phyloP scores from a whole-genome alignment of 495 filamentous ascomycete species.

The Daldinia bambusicola region DNA sequence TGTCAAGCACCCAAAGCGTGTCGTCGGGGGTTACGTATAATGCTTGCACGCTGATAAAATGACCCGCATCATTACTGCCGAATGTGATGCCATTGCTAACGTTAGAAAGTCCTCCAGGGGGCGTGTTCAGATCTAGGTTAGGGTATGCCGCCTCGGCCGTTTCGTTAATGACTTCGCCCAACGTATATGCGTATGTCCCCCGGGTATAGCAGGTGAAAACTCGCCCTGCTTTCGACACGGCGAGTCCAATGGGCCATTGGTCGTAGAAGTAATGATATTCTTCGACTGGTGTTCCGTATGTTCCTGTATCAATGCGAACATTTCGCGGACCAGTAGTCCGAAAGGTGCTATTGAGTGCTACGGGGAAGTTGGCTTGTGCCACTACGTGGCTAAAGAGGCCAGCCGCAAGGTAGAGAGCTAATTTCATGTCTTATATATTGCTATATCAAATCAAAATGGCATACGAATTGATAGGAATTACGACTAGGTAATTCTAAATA shows the following conservation, averaged over 20 bases:
- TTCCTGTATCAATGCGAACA: not conserved
- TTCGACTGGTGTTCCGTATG: not conserved
- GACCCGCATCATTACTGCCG: not conserved
- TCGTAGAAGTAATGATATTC: constrained; percentile 1
- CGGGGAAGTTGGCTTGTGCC: not conserved
- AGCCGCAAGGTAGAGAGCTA: not conserved
- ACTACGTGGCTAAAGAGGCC: not conserved
- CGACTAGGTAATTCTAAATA: not conserved
- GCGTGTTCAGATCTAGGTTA: not conserved
- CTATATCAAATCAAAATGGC: not conserved
- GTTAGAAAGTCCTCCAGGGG: not conserved
- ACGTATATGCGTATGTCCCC: not conserved
- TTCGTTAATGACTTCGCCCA: not conserved
- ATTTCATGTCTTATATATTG: not conserved
- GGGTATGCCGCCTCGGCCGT: not conserved
- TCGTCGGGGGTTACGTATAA: not conserved
- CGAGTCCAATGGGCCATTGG: constrained; percentile 2
- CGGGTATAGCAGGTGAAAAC: constrained; percentile 2
- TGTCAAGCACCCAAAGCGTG: not conserved
- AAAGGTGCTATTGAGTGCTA: not conserved
- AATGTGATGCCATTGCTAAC: not conserved
- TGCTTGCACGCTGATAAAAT: not conserved
- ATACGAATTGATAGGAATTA: not conserved
- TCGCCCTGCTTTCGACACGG: not conserved
- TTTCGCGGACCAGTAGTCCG: not conserved